phyloP scores from a whole-genome alignment of 768 basidiomycete genomes.

The Holtermanniella nyarrowii region DNA sequence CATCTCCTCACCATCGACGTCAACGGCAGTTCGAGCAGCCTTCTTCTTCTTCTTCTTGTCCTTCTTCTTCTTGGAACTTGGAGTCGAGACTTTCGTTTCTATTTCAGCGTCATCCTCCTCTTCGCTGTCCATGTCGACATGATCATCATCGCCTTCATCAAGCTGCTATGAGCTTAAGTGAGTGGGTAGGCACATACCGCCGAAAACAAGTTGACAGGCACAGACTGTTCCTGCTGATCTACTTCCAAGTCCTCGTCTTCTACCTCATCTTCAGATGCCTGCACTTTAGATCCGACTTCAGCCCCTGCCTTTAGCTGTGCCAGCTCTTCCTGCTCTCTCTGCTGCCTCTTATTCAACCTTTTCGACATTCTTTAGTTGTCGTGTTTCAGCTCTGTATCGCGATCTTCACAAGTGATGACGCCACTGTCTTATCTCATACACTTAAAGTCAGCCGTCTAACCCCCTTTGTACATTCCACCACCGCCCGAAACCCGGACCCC shows the following conservation, averaged over 20 bases:
- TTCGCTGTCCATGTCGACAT: no score
- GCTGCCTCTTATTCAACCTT: slow-evolving; percentile 66
- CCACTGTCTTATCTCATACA: neutral
- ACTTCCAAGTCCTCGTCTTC: slow-evolving; percentile 18
- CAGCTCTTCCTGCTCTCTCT: slow-evolving; percentile 73
- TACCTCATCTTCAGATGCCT: slow-evolving; percentile 9
- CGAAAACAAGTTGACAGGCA: slow-evolving; percentile 31
- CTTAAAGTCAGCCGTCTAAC: neutral
- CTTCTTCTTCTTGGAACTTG: slow-evolving; percentile 48
- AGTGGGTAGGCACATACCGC: slow-evolving; percentile 24
- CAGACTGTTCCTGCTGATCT: slow-evolving; percentile 4
- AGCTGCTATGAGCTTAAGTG: slow-evolving; percentile 10
- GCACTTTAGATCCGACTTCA: neutral
- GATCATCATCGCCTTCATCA: slow-evolving; percentile 16
- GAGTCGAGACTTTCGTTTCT: neutral
- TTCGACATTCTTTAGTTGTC: slow-evolving; percentile 25
- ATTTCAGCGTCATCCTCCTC: slow-evolving; percentile 15
- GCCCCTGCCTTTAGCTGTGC: slow-evolving; percentile 43
- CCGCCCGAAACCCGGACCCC: neutral
- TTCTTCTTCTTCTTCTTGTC: slow-evolving; percentile 68
- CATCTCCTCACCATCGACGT: slow-evolving; percentile 50
- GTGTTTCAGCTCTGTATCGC: neutral
- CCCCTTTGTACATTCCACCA: no score
- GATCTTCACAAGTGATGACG: neutral
- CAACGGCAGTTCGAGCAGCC: slow-evolving; percentile 52